A percentile compares a stretch with the other conserved stretches of the same genome.
phyloP scores from a whole-genome alignment of 768 basidiomycete species.

The Hygrophorus russula region DNA sequence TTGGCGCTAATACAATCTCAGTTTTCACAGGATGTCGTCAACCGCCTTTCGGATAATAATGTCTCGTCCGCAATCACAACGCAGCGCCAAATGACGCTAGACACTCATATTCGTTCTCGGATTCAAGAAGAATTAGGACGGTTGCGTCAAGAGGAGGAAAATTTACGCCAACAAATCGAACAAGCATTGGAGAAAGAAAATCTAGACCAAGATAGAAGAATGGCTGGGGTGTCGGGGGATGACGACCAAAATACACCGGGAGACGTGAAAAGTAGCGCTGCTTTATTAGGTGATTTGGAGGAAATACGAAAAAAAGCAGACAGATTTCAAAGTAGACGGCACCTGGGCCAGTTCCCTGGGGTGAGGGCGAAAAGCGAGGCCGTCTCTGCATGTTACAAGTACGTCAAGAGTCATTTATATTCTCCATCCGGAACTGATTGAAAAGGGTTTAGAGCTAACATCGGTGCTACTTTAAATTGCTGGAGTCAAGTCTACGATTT shows the following conservation, averaged over 20 bases:
- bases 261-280: conserved; percentile 45
- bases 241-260: conserved; percentile 20
- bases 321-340: conserved; percentile 47
- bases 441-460: conserved; percentile 27
- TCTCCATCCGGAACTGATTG: conserved; percentile 1
- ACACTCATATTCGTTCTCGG: conserved; percentile 58
- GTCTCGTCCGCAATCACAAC: conserved; percentile 48
- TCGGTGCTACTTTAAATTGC: conserved; percentile 53
- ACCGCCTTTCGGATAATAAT: conserved; percentile 59
- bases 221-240: conserved; percentile 32
- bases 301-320: conserved; percentile 66
- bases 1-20: conserved; percentile 16
- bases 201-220: conserved; percentile 57
- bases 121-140: conserved; percentile 60
- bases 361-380: conserved; percentile 48
- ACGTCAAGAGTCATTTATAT: conserved; percentile 13
- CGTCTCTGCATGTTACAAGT: conserved; percentile 72
- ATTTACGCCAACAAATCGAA: conserved; percentile 64
- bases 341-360: conserved; percentile 41
- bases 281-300: conserved; percentile 64
- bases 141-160: conserved; percentile 58
- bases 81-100: conserved; percentile 64
- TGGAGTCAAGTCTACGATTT: conserved; percentile 64
- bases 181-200: conserved; percentile 80
- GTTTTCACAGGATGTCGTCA: conserved; percentile 81